Base-by-base conservation (phyloP, 1,284 basidiomycete species). In the Moesziomyces sp. region DNA sequence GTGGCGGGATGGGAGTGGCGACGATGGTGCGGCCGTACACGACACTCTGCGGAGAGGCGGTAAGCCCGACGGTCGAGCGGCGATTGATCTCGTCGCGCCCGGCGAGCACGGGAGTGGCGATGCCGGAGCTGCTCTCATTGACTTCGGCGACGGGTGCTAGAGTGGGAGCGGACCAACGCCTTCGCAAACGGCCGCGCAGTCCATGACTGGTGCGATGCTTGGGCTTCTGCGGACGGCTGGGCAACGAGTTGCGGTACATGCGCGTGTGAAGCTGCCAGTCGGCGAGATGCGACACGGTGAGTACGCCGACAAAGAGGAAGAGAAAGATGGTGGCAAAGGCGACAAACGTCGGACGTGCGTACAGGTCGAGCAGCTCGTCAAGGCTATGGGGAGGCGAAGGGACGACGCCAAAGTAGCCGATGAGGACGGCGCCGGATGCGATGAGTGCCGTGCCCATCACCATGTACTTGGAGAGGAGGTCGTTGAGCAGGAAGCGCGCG, bases 351-450 rank as follows among this genome's bases (percentile, higher is more conserved):
- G 91, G 89, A 35, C 94, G 88, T 46, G 87, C 86, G 85, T 94
- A 96, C 8, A 97, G 88, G 24, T 85, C 84, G 26, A 98, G 87
- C 38, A 98, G 88, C 84, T 96, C 93, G 71, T 94, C 92, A 16
- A 98, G 87, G 1, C 91, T 91, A 77, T 92, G 93, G n/a, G 92
- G 93, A 13, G 89, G 89, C 84, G 97, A 93, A n/a, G 92, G 90
- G 0, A 97, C 92, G 60, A 94, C 92, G 53, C 94, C 94, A 84
- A 96, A 97, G 59, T 93, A 87, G 21, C 92, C 94, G 63, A 98
- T 94, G 61, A 96, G 87, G 35, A 93, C 90, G 1, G 95, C 94
- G 33, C 94, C 94, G 13, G 90, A 89, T 1, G 93, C 92, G 69
- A 98, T 95, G 78, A 97, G 87, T 33, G 91, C 84, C 4, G 94